Conservation (phyloP, 176 grass and related monocot species). For the Poa annua region DNA sequence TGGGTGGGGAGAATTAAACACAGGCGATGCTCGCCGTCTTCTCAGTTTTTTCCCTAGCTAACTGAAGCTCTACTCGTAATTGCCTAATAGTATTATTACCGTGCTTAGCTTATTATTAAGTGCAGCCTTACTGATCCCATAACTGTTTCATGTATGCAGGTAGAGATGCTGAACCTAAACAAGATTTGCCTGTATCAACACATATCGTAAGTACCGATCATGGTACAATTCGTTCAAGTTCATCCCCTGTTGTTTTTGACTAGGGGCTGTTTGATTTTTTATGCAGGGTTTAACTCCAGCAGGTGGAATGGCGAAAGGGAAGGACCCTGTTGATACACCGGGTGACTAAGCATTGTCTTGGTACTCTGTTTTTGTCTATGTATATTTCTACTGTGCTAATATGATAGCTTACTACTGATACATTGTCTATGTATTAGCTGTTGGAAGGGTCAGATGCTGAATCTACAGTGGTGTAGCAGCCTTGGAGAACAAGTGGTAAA, state of each 20-base stretch:
- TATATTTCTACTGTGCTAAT: no score
- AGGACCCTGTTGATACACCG: neutral
- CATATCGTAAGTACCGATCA: slow-evolving; percentile 44
- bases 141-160: slow-evolving; percentile 40
- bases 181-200: slow-evolving; percentile 30
- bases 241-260: neutral
- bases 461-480: no score
- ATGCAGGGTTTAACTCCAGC: slow-evolving; percentile 39
- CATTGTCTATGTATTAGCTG: no score
- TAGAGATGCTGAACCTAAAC: slow-evolving; percentile 33
- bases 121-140: neutral
- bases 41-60: neutral
- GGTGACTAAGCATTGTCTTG: slow-evolving; percentile 49
- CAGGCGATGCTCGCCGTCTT: neutral
- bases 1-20: neutral
- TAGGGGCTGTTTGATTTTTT: slow-evolving; percentile 12
- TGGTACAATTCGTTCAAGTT: neutral
- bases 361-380: no score
- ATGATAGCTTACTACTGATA: no score
- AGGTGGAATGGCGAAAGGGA: slow-evolving; percentile 36
- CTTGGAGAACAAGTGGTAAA: no score
- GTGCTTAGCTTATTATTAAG: neutral
- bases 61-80: neutral
- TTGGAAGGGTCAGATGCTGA: no score
- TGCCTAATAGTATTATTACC: neutral